Percentiles rank a stretch among this genome's conserved stretches.
phyloP scores from a whole-genome alignment of 78 protist species.

The Dictyostelium citrinum region DNA sequence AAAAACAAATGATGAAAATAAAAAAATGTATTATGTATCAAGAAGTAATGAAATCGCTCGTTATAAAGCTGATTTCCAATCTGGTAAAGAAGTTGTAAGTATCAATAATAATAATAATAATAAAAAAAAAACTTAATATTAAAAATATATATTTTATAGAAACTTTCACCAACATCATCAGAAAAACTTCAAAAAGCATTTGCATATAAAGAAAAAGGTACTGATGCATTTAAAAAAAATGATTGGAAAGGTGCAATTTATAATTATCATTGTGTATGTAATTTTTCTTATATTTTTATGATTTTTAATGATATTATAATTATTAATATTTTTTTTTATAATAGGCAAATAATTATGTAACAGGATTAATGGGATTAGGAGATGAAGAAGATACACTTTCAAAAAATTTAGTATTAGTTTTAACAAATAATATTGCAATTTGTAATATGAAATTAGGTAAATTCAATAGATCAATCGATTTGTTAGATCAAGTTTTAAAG shows the following conservation, averaged over 20 bases:
- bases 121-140: no score
- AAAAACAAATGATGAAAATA: background rate
- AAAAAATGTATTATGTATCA: conserved; percentile 33
- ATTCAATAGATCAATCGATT: conserved; percentile 9
- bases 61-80: background rate
- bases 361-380: conserved; percentile 25
- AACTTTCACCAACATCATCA: conserved; percentile 41
- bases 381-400: conserved; percentile 2
- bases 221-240: conserved; percentile 27
- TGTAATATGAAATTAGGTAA: conserved; percentile 53
- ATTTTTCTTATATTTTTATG: background rate
- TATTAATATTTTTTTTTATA: background rate
- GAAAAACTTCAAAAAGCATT: conserved; percentile 33
- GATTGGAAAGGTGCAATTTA: conserved; percentile 32
- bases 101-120: no score
- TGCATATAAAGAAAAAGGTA: conserved; percentile 40
- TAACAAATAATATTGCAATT: conserved; percentile 60
- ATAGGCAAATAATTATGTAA: conserved; percentile 49
- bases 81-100: conserved; percentile 28
- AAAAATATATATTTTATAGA: background rate
- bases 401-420: conserved; percentile 5
- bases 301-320: background rate
- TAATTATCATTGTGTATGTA: conserved; percentile 33
- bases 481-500: conserved; percentile 41
- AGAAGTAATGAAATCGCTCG: conserved; percentile 4